phyloP scores from a whole-genome alignment of 768 basidiomycete genomes.

The Auricularia cornea region DNA sequence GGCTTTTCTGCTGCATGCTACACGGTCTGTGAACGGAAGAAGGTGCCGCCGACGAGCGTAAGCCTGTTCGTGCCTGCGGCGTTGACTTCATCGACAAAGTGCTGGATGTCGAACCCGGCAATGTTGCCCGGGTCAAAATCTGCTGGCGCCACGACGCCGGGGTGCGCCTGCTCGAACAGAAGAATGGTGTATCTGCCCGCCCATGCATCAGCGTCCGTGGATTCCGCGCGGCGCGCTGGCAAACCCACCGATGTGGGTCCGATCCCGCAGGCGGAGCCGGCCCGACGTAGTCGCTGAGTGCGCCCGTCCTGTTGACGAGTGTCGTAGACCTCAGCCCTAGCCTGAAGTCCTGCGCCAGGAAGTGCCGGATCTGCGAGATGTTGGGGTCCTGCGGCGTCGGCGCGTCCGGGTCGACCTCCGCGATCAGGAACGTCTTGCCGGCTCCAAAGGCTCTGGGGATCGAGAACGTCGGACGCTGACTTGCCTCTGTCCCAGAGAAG shows the following conservation, averaged over 20 bases:
- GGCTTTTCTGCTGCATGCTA: too few species aligned
- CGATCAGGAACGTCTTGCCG: constrained; percentile 40
- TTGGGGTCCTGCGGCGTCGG: constrained; percentile 40
- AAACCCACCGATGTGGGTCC: constrained; percentile 33
- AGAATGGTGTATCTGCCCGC: constrained; percentile 37
- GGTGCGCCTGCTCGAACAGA: constrained; percentile 30
- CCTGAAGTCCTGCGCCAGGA: constrained; percentile 37
- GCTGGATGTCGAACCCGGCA: background rate
- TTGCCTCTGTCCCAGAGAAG: background rate
- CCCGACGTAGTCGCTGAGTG: constrained; percentile 32
- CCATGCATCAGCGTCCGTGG: background rate
- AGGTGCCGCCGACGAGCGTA: background rate
- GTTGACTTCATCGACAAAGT: background rate
- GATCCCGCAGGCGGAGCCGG: constrained; percentile 37
- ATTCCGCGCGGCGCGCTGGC: background rate
- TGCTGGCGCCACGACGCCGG: background rate
- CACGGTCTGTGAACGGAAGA: background rate
- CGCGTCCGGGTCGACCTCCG: constrained; percentile 39
- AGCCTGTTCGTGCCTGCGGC: background rate
- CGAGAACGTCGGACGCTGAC: constrained; percentile 4
- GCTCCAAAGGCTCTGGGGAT: background rate
- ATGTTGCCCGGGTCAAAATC: background rate
- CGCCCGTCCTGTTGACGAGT: constrained; percentile 33
- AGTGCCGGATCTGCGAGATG: constrained; percentile 39
- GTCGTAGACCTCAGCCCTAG: constrained; percentile 8